Conservation (phyloP, 352 stramenopile species). For the Globisporangium megalacanthum region DNA sequence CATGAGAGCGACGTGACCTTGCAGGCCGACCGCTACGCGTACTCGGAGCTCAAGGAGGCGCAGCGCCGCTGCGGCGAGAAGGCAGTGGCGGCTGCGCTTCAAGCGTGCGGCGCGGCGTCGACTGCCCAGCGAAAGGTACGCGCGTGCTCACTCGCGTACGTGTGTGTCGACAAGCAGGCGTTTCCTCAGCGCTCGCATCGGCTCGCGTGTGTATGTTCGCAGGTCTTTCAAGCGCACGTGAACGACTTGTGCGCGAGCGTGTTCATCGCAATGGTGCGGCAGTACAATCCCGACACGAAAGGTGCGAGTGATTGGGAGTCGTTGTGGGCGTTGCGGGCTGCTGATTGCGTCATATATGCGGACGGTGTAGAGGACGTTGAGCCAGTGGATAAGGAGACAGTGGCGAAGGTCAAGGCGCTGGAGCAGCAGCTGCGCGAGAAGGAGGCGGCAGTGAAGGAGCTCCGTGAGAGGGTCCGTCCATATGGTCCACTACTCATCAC, state of each 20-base stretch:
- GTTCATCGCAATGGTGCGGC: constrained; percentile 54
- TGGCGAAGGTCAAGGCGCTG: constrained; percentile 36
- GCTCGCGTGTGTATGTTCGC: not conserved
- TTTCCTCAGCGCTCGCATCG: not conserved
- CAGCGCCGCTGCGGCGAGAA: constrained; percentile 58
- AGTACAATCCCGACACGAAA: constrained; percentile 67
- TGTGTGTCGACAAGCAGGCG: not conserved
- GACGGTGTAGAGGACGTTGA: constrained; percentile 47
- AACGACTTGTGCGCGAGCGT: constrained; percentile 70
- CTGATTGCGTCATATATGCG: not conserved
- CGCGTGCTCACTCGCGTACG: not conserved
- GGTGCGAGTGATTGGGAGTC: constrained; percentile 13
- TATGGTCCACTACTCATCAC: no score
- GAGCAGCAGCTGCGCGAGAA: constrained; percentile 52
- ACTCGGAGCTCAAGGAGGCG: constrained; percentile 72
- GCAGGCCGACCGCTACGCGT: constrained; percentile 48
- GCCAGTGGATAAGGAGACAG: constrained; percentile 38
- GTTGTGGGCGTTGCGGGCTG: not conserved
- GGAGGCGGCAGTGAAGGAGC: constrained; percentile 41
- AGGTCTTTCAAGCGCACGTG: constrained; percentile 71
- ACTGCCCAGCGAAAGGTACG: constrained; percentile 41
- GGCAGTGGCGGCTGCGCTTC: constrained; percentile 40
- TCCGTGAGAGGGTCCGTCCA: constrained; percentile 38
- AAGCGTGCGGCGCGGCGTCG: constrained; percentile 44
- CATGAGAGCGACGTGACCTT: constrained; percentile 13